phyloP scores from a whole-genome alignment of 2,329 filamentous ascomycete species.

The Nothophaeocryptopus gaeumannii region DNA sequence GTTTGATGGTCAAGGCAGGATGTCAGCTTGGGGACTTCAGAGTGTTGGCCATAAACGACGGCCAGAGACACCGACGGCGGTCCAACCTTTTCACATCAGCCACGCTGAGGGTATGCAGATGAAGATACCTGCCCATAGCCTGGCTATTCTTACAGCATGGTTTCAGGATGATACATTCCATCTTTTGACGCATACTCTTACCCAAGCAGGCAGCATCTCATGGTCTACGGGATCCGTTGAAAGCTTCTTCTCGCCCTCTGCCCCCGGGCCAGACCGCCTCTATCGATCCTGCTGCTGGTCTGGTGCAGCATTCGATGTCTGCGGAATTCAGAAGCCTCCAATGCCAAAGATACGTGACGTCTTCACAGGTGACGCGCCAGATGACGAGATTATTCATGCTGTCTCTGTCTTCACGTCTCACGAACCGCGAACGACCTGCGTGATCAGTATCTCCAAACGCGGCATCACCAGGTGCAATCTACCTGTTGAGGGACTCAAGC shows the following conservation, averaged over 20 bases:
- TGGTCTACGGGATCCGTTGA: constrained; percentile 78
- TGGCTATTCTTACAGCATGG: constrained; percentile 28
- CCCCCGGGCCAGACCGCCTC: constrained; percentile 24
- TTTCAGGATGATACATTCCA: constrained; percentile 31
- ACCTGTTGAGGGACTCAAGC: not conserved
- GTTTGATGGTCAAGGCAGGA: constrained; percentile 75
- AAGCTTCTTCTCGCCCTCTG: constrained; percentile 69
- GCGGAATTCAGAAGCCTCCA: not conserved
- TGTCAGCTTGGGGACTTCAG: constrained; percentile 92
- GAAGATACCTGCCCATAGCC: constrained; percentile 13
- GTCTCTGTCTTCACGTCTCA: constrained; percentile 11
- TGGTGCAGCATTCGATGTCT: constrained; percentile 1
- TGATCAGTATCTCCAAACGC: constrained; percentile 3
- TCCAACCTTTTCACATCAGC: constrained; percentile 80
- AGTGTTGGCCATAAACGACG: constrained; percentile 71
- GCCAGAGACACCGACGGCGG: constrained; percentile 35
- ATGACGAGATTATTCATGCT: constrained; percentile 9
- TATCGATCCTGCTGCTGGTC: constrained; percentile 3
- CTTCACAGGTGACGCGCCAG: too few species aligned
- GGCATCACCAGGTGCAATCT: constrained; percentile 10
- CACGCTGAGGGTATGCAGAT: constrained; percentile 62
- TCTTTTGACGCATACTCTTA: constrained; percentile 75
- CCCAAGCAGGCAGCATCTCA: constrained; percentile 70
- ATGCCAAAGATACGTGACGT: too few species aligned
- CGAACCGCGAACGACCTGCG: constrained; percentile 5